Percentiles rank a stretch among this genome's conserved stretches.
phyloP scores from a whole-genome alignment of 768 basidiomycete genomes.

The Termitomyces sp. region DNA sequence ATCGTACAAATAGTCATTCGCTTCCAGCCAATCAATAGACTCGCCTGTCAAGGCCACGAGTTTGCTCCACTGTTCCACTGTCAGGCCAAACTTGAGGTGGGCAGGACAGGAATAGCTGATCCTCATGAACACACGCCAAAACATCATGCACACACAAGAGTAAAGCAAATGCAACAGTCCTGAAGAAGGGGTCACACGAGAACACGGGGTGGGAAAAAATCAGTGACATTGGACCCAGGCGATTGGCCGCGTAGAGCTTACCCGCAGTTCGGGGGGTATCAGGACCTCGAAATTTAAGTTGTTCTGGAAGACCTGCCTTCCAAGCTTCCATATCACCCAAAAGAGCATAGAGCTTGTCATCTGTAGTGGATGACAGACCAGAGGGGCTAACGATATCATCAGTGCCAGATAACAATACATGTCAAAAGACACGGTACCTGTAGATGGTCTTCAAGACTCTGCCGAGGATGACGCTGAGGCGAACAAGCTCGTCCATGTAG shows the following conservation, averaged over 20 bases:
- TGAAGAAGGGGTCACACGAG: conserved; percentile 18
- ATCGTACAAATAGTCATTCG: conserved; percentile 76
- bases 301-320: conserved; percentile 73
- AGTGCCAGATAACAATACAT: neutral
- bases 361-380: conserved; percentile 79
- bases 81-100: conserved; percentile 83
- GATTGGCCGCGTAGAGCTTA: conserved; percentile 23
- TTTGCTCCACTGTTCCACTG: conserved; percentile 72
- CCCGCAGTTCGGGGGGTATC: conserved; percentile 64
- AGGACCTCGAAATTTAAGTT: conserved; percentile 70
- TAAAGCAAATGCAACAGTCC: conserved; percentile 87
- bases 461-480: conserved; percentile 87
- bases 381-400: conserved; percentile 53
- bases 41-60: conserved; percentile 72
- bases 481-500: conserved; percentile 88
- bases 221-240: neutral
- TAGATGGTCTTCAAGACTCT: conserved; percentile 92
- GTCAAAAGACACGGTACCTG: conserved; percentile 37
- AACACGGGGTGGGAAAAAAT: conserved; percentile 4
- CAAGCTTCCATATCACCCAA: conserved; percentile 68
- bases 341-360: conserved; percentile 65
- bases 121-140: conserved; percentile 98
- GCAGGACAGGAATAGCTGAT: conserved; percentile 90
- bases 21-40: conserved; percentile 85
- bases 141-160: conserved; percentile 90